Percentiles rank a stretch among this genome's conserved stretches.
Conservation (phyloP, 2,329 filamentous ascomycete species). For the Phialemoniopsis sp. region DNA sequence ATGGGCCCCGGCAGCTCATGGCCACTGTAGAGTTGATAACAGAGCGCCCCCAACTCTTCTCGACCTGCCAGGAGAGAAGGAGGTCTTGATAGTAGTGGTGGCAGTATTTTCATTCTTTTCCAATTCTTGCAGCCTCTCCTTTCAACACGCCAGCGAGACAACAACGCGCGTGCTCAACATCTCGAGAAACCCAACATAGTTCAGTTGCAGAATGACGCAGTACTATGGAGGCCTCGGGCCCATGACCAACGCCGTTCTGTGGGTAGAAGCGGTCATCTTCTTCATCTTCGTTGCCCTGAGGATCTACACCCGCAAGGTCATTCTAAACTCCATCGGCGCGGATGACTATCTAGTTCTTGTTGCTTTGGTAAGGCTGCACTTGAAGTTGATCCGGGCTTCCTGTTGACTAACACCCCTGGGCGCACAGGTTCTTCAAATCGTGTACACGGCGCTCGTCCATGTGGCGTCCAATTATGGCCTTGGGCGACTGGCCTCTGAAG, state of each 20-base stretch:
- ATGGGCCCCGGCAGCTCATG: too few species aligned
- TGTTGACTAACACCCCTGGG: neutral
- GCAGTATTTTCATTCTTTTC: too few species aligned
- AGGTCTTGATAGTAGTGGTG: too few species aligned
- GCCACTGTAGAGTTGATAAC: too few species aligned
- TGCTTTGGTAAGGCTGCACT: conserved; percentile 1
- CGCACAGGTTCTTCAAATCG: conserved; percentile 5
- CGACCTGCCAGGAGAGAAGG: too few species aligned
- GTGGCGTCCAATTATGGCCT: conserved; percentile 5
- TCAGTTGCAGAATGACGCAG: conserved; percentile 2
- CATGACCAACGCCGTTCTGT: conserved; percentile 9
- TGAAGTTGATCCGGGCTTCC: neutral
- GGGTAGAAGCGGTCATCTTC: conserved; percentile 6
- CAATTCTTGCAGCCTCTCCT: too few species aligned
- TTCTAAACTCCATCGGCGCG: conserved; percentile 6
- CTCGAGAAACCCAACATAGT: too few species aligned
- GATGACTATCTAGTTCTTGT: conserved; percentile 6
- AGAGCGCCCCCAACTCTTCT: too few species aligned
- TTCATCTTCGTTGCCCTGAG: conserved; percentile 21
- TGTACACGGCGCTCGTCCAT: conserved; percentile 4
- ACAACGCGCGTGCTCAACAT: too few species aligned
- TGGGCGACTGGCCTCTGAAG: conserved; percentile 4
- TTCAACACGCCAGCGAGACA: too few species aligned
- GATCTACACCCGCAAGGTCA: conserved; percentile 18
- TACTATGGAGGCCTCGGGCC: conserved; percentile 8